Conservation (phyloP, 164 flowering plant genomes). For the Chimonanthus salicifolius region DNA sequence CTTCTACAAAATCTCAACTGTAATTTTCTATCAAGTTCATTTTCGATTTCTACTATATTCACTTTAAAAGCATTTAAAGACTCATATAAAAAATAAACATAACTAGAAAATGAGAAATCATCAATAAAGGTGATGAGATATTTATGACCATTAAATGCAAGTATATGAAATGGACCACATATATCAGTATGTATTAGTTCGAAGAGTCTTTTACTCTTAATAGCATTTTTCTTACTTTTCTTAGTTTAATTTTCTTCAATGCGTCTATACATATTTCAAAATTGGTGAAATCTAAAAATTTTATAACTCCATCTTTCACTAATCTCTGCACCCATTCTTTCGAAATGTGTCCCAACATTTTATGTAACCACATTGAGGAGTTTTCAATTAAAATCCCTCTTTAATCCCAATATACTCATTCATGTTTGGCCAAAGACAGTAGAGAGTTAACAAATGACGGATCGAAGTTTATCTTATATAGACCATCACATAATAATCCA, state of each 20-base stretch:
- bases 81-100: too few relatives aligned
- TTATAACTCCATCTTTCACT: slow-evolving; percentile 13
- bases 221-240: neutral
- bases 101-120: too few relatives aligned
- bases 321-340: slow-evolving; percentile 11
- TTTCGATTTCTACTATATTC: neutral
- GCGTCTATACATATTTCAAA: slow-evolving; percentile 10
- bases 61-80: neutral
- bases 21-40: neutral
- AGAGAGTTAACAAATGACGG: neutral
- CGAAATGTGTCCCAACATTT: slow-evolving; percentile 18
- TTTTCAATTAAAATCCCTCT: neutral
- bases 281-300: slow-evolving; percentile 11
- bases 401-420: neutral
- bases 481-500: slow-evolving; percentile 14
- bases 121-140: too few relatives aligned
- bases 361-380: slow-evolving; percentile 16
- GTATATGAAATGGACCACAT: too few relatives aligned
- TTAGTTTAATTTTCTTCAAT: slow-evolving; percentile 4
- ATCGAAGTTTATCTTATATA: slow-evolving; percentile 13
- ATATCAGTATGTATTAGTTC: too few relatives aligned
- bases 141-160: too few relatives aligned
- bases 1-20: neutral
- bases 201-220: too few relatives aligned
- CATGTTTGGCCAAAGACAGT: neutral